Percentiles rank a stretch among this genome's conserved stretches.
Conservation (phyloP, 768 basidiomycete genomes). For the Boletus vinaceobasis region DNA sequence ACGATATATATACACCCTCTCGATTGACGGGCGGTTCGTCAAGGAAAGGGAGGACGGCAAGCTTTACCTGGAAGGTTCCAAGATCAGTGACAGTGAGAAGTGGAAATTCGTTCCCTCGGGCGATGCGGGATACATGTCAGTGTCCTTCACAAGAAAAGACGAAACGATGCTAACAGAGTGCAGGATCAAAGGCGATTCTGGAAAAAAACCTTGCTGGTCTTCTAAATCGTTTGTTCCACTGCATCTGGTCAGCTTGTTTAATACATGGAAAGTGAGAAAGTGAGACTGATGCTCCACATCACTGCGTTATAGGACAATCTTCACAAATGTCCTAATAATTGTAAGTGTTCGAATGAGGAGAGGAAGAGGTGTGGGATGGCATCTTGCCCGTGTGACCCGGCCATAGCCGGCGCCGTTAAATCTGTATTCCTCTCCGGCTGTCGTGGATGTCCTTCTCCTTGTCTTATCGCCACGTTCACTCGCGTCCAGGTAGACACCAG, state of each 20-base stretch:
- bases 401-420: too few species aligned
- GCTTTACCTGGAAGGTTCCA: not conserved
- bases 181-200: not conserved
- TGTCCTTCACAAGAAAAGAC: not conserved
- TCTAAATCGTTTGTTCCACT: not conserved
- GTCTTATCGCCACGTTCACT: not conserved
- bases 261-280: not conserved
- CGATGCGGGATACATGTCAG: not conserved
- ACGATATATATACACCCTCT: not conserved
- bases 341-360: not conserved
- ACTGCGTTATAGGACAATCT: not conserved
- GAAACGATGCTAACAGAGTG: not conserved
- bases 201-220: not conserved
- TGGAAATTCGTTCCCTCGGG: not conserved
- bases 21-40: not conserved
- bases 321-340: not conserved
- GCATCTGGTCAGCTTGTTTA: not conserved
- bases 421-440: not conserved
- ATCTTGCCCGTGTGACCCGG: not conserved
- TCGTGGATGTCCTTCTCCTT: slow-evolving; percentile 9
- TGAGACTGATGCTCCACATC: not conserved
- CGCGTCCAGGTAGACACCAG: too few species aligned
- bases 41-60: not conserved
- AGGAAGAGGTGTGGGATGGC: fast-evolving
- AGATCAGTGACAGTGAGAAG: fast-evolving